Base-by-base conservation (phyloP, 2,329 filamentous ascomycete species). In the Cladobotryum mycophilum region DNA sequence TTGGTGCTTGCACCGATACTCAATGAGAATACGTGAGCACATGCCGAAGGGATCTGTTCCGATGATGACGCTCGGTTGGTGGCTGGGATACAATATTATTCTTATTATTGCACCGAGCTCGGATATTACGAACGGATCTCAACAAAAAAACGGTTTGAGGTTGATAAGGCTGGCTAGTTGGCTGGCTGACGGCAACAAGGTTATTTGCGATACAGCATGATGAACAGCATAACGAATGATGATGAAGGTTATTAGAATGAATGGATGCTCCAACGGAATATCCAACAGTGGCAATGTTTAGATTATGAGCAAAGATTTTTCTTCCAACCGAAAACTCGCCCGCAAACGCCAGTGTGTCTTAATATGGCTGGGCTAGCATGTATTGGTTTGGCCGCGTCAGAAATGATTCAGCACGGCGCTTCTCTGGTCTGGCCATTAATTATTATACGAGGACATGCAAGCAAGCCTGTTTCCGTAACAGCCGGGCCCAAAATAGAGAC, bases 1-100 rank as follows among this genome's bases (percentile, higher is more conserved):
- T 40, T 58, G 62, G 56, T 70, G 68, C 48, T 66, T 64, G 60
- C 68, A 70, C 49, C 59, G 58, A 51, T 70, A 66, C 49, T 70
- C 62, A 54, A 68, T 58, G 33, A 67, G 22, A 40, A 58, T 62
- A 40, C 58, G 62, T 43, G 60, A 62, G 51, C 68, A 70, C 68
- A 70, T 70, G 49, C 41, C 36, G 22, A 20, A 18, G 38, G 38
- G 33, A n/a, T 37, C 49, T 51, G 13, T 22, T 14, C 25, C 25
- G 25, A 30, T 11, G 9, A 30, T 11, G 25, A 30, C 4, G 25
- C 3, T 30, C 9, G 25, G 25, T 30, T 6, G 9, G 25, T 30
- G 25, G 25, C 25, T 30, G 25, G 25, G 25, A 30, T 30, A 11
- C 25, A 8, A 6, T 4, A 30, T 30, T 30, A 30, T 30, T 30